These are phyloP conservation scores for Coelastrella sp. DNA, from an alignment of 139 green algal genomes.

Conservation along the genomic window DNA sequence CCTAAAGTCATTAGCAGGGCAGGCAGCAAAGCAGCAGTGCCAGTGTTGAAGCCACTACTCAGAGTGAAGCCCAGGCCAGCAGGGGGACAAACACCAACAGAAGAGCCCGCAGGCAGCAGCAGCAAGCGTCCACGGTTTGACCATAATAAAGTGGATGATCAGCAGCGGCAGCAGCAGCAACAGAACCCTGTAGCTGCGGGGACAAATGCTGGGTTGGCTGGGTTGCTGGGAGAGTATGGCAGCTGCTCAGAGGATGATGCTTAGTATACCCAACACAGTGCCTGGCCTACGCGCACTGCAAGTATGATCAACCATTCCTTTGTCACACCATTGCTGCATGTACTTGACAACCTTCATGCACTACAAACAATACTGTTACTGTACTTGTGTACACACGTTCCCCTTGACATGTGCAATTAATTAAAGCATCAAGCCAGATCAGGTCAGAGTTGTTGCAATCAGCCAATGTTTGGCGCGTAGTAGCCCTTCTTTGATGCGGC, in stretches of 20 bases:
- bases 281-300: too few relatives aligned
- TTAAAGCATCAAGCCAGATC: too few relatives aligned
- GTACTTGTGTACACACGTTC: too few relatives aligned
- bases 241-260: not conserved
- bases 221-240: not conserved
- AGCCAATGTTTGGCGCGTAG: too few relatives aligned
- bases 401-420: too few relatives aligned
- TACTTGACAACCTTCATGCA: too few relatives aligned
- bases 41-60: constrained; percentile 7
- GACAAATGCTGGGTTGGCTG: not conserved
- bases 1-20: not conserved
- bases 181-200: not conserved
- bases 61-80: constrained; percentile 35
- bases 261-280: not conserved
- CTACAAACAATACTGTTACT: too few relatives aligned
- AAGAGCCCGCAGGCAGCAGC: not conserved
- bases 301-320: too few relatives aligned
- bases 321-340: too few relatives aligned
- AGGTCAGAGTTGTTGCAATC: too few relatives aligned
- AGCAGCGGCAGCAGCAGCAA: not conserved
- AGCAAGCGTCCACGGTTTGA: not conserved
- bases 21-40: not conserved
- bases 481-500: too few relatives aligned
- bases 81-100: not conserved
- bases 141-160: not conserved